Conservation (phyloP, 768 basidiomycete species). For the Amylocystis lapponica region DNA sequence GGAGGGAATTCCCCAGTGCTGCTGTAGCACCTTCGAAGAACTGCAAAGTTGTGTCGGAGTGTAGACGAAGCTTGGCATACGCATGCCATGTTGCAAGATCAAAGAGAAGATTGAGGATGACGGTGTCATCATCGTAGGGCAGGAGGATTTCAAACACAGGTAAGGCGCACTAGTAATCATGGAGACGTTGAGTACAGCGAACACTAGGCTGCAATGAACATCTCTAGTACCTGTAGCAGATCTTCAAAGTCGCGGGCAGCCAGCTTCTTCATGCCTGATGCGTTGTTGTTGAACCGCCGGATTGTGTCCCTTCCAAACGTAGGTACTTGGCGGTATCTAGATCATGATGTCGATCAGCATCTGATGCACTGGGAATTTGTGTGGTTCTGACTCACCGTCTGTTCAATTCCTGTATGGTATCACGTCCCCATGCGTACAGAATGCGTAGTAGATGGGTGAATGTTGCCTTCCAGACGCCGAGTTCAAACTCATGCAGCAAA, state of each 20-base stretch:
- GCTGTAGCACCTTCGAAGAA: slow-evolving; percentile 22
- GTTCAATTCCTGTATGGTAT: slow-evolving; percentile 7
- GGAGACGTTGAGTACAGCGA: too few species aligned
- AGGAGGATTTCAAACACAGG: slow-evolving; percentile 27
- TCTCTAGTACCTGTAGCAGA: slow-evolving; percentile 22
- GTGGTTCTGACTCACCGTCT: slow-evolving; percentile 2
- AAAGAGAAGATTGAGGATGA: slow-evolving; percentile 31
- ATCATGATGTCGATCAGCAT: neutral
- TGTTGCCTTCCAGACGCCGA: slow-evolving; percentile 27
- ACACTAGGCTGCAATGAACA: neutral
- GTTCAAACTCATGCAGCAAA: slow-evolving; percentile 29
- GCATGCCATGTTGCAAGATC: slow-evolving; percentile 31
- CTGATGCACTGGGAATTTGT: too few species aligned
- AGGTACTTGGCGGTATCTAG: slow-evolving; percentile 13
- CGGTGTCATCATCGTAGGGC: slow-evolving; percentile 10
- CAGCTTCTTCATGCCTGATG: slow-evolving; percentile 19
- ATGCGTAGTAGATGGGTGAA: slow-evolving; percentile 23
- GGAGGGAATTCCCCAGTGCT: slow-evolving; percentile 25
- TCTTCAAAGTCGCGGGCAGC: slow-evolving; percentile 26
- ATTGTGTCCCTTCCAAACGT: slow-evolving; percentile 21
- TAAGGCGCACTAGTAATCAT: neutral
- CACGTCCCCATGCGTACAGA: slow-evolving; percentile 3
- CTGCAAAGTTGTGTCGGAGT: slow-evolving; percentile 28
- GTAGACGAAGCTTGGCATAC: slow-evolving; percentile 35
- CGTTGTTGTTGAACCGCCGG: slow-evolving; percentile 16